Evolutionary conservation across 495 filamentous ascomycete genomes (phyloP).

Genomic region (Talaromyces proteolyticus): DNA sequence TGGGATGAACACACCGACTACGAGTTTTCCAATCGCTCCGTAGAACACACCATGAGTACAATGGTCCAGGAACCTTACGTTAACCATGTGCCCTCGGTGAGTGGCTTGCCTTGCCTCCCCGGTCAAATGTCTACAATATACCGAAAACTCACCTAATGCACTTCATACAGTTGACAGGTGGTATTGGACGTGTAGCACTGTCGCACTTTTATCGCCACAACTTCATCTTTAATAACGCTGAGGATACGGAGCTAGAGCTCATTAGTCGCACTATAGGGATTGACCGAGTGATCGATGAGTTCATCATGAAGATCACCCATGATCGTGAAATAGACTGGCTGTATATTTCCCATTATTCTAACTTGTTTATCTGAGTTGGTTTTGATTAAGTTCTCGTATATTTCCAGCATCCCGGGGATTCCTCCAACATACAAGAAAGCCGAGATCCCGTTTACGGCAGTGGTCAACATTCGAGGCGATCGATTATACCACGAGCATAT

Average conservation of each 20-base stretch:
- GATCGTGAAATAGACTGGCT: slow-evolving; percentile 66
- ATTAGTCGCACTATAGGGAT: slow-evolving; percentile 62
- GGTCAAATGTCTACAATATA: too few species aligned
- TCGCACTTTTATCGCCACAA: slow-evolving; percentile 64
- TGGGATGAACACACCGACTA: slow-evolving; percentile 51
- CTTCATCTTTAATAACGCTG: slow-evolving; percentile 69
- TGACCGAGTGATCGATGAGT: slow-evolving; percentile 54
- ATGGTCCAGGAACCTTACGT: slow-evolving; percentile 57
- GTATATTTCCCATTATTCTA: slow-evolving; percentile 15
- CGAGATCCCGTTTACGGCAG: slow-evolving; percentile 61
- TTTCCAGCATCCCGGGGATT: slow-evolving; percentile 53
- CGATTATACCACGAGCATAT: slow-evolving; percentile 77
- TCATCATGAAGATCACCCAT: slow-evolving; percentile 59
- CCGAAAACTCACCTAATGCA: background rate
- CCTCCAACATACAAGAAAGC: slow-evolving; percentile 62
- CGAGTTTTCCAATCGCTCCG: slow-evolving; percentile 32
- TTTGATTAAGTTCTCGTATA: slow-evolving; percentile 58
- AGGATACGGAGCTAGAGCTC: slow-evolving; percentile 57
- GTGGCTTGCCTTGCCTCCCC: background rate
- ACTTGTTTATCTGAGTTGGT: slow-evolving; percentile 43
- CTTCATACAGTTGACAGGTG: slow-evolving; percentile 63
- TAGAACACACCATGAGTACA: slow-evolving; percentile 43
- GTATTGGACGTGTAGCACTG: slow-evolving; percentile 57
- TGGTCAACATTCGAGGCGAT: slow-evolving; percentile 72
- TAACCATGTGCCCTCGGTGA: slow-evolving; percentile 54